These are phyloP conservation scores for Cichorium intybus DNA, from an alignment of 140 eudicot species.

Conservation along the genomic window DNA sequence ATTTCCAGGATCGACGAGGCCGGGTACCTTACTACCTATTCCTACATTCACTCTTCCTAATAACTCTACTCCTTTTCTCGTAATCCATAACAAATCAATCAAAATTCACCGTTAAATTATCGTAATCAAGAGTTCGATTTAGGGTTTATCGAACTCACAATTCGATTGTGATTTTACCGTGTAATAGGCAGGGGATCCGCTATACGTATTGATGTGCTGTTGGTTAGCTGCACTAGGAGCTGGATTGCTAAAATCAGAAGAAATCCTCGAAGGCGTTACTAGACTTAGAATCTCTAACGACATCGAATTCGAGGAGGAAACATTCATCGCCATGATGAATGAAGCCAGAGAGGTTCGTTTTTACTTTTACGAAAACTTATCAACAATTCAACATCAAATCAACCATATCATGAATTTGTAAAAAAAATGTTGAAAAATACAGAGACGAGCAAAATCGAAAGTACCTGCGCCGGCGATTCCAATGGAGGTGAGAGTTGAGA, in stretches of 20 bases:
- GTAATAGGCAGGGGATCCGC: constrained; percentile 82
- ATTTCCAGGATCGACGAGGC: constrained; percentile 85
- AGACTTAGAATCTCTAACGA: constrained; percentile 79
- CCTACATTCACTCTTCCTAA: background rate
- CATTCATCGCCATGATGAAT: constrained; percentile 79
- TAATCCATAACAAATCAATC: background rate
- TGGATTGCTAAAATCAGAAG: constrained; percentile 94
- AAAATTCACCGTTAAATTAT: background rate
- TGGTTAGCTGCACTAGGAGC: constrained; percentile 99
- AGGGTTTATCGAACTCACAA: background rate
- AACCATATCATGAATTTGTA: background rate
- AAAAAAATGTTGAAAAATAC: constrained; percentile 23
- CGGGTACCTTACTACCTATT: constrained; percentile 51
- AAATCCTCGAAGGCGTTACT: constrained; percentile 87
- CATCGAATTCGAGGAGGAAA: constrained; percentile 93
- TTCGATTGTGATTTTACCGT: background rate
- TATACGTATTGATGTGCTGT: constrained; percentile 83
- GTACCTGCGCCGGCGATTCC: constrained; percentile 59
- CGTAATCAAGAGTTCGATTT: background rate
- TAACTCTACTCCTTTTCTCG: background rate
- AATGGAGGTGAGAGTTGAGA: constrained; percentile 78
- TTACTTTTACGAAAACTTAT: background rate
- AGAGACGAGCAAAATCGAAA: constrained; percentile 64
- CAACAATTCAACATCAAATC: background rate
- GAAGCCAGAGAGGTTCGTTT: constrained; percentile 87